Evolutionary conservation across 257 asterid species (phyloP).

Genomic region (Paulownia fortunei): DNA sequence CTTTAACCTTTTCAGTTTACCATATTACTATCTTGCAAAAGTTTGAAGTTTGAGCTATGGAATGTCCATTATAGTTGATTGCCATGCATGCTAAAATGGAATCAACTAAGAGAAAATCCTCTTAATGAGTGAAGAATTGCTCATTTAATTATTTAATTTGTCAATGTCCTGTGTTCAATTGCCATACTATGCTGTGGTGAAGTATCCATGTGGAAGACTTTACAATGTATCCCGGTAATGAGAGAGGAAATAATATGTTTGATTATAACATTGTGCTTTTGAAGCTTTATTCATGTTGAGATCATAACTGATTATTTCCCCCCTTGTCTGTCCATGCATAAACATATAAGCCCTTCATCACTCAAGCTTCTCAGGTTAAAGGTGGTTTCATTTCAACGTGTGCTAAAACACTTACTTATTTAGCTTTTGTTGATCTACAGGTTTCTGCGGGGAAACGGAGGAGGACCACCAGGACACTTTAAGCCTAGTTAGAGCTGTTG

Average conservation of each 20-base stretch:
- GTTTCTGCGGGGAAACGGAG: constrained; percentile 97
- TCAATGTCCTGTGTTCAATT: not conserved
- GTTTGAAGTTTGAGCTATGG: constrained; percentile 12
- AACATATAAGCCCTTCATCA: not conserved
- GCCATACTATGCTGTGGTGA: constrained; percentile 7
- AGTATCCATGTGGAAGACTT: not conserved
- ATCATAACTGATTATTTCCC: not conserved
- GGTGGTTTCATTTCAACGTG: not conserved
- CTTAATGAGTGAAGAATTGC: constrained; percentile 7
- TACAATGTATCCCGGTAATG: not conserved
- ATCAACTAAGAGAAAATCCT: not conserved
- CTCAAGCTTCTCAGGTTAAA: not conserved
- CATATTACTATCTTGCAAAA: not conserved
- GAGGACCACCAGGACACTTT: constrained; percentile 89
- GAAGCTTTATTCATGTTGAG: not conserved
- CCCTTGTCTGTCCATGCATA: not conserved
- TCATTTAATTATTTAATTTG: not conserved
- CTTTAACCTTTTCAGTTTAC: not conserved
- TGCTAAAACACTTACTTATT: constrained; percentile 12
- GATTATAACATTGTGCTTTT: not conserved
- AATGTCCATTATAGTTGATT: not conserved
- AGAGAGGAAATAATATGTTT: not conserved
- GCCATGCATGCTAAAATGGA: constrained; percentile 7
- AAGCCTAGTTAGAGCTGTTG: constrained; percentile 67
- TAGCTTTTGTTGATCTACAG: constrained; percentile 46